A percentile compares a stretch with the other conserved stretches of the same genome.
These are phyloP conservation scores for Yarrowia osloensis DNA, from an alignment of 805 yeast genomes.

Conservation along the genomic window DNA sequence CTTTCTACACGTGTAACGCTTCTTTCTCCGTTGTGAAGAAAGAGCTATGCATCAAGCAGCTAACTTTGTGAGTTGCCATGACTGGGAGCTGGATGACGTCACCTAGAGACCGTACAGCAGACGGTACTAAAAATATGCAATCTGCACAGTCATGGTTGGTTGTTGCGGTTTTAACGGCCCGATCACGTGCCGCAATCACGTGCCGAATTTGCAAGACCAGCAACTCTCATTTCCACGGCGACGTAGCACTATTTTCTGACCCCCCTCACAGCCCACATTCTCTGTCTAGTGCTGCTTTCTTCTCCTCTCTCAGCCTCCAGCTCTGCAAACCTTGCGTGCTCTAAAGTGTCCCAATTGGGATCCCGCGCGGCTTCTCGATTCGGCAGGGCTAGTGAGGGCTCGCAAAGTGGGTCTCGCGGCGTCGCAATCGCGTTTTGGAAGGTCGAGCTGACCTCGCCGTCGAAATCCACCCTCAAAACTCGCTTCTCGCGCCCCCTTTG, in stretches of 20 bases:
- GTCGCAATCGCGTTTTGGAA: background rate
- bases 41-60: background rate
- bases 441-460: background rate
- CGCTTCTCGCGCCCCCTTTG: too few species aligned
- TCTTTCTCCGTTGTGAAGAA: background rate
- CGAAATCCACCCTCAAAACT: too few species aligned
- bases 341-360: constrained; percentile 6
- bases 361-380: constrained; percentile 21
- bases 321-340: background rate
- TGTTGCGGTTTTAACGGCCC: too few species aligned
- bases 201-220: background rate
- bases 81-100: background rate
- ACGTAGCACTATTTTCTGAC: too few species aligned
- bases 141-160: too few species aligned
- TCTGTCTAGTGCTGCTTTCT: background rate
- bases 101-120: background rate
- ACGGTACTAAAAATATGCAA: too few species aligned
- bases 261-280: background rate
- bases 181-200: too few species aligned
- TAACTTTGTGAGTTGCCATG: background rate
- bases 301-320: background rate
- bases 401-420: background rate
- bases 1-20: constrained; percentile 17
- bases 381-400: background rate
- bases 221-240: too few species aligned